Base-by-base conservation (phyloP, 2,329 filamentous ascomycete genomes). In the Hypocrella siamensis region DNA sequence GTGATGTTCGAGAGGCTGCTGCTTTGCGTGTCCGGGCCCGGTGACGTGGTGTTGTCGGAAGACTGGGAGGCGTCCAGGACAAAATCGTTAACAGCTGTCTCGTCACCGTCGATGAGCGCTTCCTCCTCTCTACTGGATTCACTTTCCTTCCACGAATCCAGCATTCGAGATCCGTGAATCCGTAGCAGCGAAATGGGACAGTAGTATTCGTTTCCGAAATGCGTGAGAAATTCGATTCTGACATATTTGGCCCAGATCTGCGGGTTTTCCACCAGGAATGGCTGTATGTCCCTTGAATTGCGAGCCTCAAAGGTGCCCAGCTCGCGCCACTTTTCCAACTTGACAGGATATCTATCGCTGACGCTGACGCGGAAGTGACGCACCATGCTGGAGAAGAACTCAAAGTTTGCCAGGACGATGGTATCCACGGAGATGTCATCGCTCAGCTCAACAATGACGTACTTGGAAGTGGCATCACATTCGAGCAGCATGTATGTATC, bases 351-450 rank as follows among this genome's bases (percentile, higher is more conserved):
- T 35, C 84, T 75, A 57, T 96, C 90, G 35, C 86, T 92, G 30
- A 94, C 88, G 49, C 83, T 92, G 42, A 96, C 75, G 31, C 81
- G 71, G 52, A 98, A 94, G 30, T 77, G 80, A 32, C 85, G 79
- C 44, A 96, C 81, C 69, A 93, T 94, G 49, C 85, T 94, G 34
- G 85, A 93, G 62, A 98, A 98, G 61, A 98, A 98, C 53, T 98
- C 90, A 46, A 92, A 98, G 52, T 98, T 98, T 38, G 88, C 90
- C 33, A 98, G 66, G n/a, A 96, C 90, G 26, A 98, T 67, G 0
- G 90, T 98, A 50, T 98, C 90, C 36, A 98, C 80, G 28, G 93
- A 67, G 35, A 78, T 73, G 35, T 77, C 72, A 47, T 93, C 84
- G 53, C 84, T 96, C 19, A 98, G 65, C 56, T 98, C 90, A 37